Conservation (phyloP, 2,329 filamentous ascomycete genomes). For the Domatiomyces globalis region DNA sequence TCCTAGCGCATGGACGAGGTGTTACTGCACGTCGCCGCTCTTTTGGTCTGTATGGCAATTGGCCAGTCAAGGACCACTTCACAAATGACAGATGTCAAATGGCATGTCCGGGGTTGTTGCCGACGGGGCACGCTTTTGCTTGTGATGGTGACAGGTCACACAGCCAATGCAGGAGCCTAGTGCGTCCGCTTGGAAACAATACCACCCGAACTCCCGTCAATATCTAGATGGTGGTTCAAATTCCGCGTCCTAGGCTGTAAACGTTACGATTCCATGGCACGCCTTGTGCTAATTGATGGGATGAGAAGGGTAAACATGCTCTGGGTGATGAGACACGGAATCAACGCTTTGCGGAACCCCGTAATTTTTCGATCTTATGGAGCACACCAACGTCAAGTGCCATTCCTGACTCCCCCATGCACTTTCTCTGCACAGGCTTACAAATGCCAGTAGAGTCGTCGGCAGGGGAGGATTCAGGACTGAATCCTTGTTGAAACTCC, state of each 20-base stretch:
- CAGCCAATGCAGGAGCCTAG: slow-evolving; percentile 1
- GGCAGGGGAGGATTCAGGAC: background rate
- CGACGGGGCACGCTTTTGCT: slow-evolving; percentile 1
- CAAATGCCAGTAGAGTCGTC: background rate
- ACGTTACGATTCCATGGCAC: background rate
- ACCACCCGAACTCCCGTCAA: background rate
- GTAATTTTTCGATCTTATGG: background rate
- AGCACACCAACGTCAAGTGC: background rate
- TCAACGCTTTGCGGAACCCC: background rate
- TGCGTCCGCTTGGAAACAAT: background rate
- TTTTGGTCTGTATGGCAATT: slow-evolving; percentile 13
- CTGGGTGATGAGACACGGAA: background rate
- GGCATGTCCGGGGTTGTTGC: background rate
- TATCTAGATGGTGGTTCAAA: background rate
- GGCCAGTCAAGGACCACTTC: slow-evolving; percentile 1
- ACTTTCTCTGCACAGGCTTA: background rate
- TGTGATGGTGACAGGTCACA: slow-evolving; percentile 13
- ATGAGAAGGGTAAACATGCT: background rate
- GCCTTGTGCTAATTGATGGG: background rate
- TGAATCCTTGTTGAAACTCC: background rate
- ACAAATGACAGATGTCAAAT: background rate
- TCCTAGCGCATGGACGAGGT: background rate
- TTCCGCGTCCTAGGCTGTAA: background rate
- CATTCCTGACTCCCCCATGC: background rate
- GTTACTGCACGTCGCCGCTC: slow-evolving; percentile 8